A percentile compares a stretch with the other conserved stretches of the same genome.
These are phyloP conservation scores for Tetraselmis striata DNA, from an alignment of 139 green algal genomes.

Conservation along the genomic window DNA sequence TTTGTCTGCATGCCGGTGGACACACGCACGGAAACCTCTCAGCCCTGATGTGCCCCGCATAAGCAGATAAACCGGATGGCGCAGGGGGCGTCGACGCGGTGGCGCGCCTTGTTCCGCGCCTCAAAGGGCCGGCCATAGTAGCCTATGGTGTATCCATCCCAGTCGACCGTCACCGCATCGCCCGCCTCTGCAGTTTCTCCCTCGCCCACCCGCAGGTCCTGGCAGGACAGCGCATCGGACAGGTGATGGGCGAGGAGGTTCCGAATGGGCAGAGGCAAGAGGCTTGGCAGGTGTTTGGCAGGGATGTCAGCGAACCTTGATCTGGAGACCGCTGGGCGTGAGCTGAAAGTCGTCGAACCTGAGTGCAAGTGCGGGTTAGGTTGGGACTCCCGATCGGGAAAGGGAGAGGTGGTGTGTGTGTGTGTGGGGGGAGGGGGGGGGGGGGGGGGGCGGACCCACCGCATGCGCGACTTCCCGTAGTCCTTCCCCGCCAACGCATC, in stretches of 20 bases:
- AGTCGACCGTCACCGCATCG: constrained; percentile 73
- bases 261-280: no score
- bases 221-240: constrained; percentile 46
- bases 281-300: no score
- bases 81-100: no score
- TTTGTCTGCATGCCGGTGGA: constrained; percentile 46
- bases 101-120: constrained; percentile 73
- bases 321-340: constrained; percentile 45
- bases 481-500: constrained; percentile 70
- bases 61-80: no score
- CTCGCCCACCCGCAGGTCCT: constrained; percentile 52
- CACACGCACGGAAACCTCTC: not conserved
- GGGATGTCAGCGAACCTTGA: constrained; percentile 8
- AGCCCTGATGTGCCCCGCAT: not conserved
- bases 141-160: constrained; percentile 86
- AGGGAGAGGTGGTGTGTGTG: no score
- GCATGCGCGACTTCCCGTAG: constrained; percentile 80
- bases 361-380: no score
- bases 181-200: constrained; percentile 33
- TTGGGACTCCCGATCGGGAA: no score
- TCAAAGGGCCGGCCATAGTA: constrained; percentile 72
- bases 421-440: no score
- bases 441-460: constrained; percentile 13
- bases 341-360: constrained; percentile 43
- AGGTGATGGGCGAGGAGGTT: constrained; percentile 41